phyloP scores from a whole-genome alignment of 2,329 filamentous ascomycete genomes.

The Chrysoporthe deuterocubensis region DNA sequence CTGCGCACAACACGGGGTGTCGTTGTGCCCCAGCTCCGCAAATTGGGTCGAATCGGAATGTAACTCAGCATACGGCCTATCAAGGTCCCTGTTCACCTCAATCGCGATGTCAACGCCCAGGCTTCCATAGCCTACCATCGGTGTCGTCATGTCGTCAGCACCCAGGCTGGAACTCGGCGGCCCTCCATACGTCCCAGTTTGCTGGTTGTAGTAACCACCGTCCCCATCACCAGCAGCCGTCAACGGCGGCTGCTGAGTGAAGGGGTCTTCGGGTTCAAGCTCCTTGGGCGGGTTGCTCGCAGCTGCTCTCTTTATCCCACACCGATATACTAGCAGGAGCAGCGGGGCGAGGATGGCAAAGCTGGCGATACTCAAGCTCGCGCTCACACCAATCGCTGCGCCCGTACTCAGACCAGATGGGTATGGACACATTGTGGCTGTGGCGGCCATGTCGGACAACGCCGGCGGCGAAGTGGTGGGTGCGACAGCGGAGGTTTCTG shows the following conservation, averaged over 20 bases:
- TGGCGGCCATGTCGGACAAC: background rate
- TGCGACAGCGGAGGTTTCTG: background rate
- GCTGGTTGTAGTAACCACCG: constrained; percentile 1
- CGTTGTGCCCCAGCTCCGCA: constrained; percentile 10
- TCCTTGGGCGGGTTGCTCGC: background rate
- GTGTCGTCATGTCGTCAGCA: background rate
- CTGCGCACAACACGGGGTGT: background rate
- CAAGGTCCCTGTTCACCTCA: background rate
- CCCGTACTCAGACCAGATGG: constrained; percentile 5
- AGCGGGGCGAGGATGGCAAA: constrained; percentile 34
- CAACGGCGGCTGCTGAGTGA: background rate
- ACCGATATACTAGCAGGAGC: constrained; percentile 8
- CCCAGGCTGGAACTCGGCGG: background rate
- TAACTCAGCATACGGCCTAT: constrained; percentile 6
- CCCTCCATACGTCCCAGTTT: background rate
- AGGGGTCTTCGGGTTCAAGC: background rate
- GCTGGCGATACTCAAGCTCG: constrained; percentile 35
- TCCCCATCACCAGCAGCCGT: background rate
- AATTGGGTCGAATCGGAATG: constrained; percentile 4
- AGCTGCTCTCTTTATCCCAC: constrained; percentile 1
- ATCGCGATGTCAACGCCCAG: background rate
- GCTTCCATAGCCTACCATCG: background rate
- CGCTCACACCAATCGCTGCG: constrained; percentile 30
- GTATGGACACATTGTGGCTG: constrained; percentile 9
- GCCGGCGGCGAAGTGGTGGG: background rate